Conservation (phyloP, 2,329 filamentous ascomycete species). For the Epichloe scottii region DNA sequence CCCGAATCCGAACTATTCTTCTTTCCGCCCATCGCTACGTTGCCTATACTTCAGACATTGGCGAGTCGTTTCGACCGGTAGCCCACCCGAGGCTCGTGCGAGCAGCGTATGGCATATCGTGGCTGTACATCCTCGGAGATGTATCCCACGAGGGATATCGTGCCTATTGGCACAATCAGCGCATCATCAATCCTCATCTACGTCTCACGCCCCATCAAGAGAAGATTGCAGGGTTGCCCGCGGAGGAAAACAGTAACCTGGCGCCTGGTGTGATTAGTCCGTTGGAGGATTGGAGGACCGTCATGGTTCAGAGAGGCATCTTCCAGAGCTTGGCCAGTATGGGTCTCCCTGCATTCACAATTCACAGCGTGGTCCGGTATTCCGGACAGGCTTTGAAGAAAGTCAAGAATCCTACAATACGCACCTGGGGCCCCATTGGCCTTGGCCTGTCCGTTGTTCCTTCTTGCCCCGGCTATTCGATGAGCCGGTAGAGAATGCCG, state of each 20-base stretch:
- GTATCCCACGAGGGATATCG: constrained; percentile 92
- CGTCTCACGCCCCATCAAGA: constrained; percentile 38
- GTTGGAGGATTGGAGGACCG: constrained; percentile 78
- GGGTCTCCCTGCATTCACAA: constrained; percentile 87
- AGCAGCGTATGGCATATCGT: constrained; percentile 78
- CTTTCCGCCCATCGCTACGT: constrained; percentile 89
- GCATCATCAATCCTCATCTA: constrained; percentile 54
- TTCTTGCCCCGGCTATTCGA: constrained; percentile 79
- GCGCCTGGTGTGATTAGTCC: constrained; percentile 42
- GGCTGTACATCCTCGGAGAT: constrained; percentile 85
- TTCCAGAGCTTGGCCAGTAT: constrained; percentile 89
- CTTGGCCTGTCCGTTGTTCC: constrained; percentile 63
- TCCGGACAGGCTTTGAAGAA: constrained; percentile 77
- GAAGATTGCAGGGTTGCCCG: constrained; percentile 33
- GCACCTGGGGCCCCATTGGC: constrained; percentile 86
- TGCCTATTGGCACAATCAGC: constrained; percentile 78
- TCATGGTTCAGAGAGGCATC: constrained; percentile 81
- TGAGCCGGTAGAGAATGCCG: constrained; percentile 80
- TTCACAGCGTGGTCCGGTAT: constrained; percentile 85
- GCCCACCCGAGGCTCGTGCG: constrained; percentile 75
- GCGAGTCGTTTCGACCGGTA: constrained; percentile 88
- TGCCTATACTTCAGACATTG: constrained; percentile 92
- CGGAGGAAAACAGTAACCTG: constrained; percentile 16
- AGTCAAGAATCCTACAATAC: constrained; percentile 58
- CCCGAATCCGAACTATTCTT: constrained; percentile 74